Conservation (phyloP, 345 rosid genomes). For the Aurinia saxatilis region DNA sequence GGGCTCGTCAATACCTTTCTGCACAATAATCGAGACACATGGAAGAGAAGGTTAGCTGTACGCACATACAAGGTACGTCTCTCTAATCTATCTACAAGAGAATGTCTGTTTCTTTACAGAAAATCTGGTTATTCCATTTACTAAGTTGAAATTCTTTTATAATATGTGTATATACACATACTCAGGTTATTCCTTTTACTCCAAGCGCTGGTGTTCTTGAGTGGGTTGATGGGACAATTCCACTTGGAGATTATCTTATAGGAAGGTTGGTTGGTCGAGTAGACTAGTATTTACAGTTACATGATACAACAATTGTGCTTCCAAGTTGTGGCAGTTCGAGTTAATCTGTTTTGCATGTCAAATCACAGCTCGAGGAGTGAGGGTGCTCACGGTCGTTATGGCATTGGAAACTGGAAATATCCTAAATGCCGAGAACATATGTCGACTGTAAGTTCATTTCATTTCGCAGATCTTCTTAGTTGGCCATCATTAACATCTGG, state of each 20-base stretch:
- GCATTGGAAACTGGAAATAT: conserved; percentile 76
- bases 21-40: conserved; percentile 70
- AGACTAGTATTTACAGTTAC: conserved; percentile 3
- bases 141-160: neutral
- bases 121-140: conserved; percentile 7
- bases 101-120: neutral
- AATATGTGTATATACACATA: neutral
- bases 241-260: conserved; percentile 89
- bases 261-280: conserved; percentile 74
- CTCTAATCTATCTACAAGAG: conserved; percentile 5
- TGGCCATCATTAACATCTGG: conserved; percentile 9
- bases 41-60: conserved; percentile 83
- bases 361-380: conserved; percentile 69
- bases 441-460: conserved; percentile 50
- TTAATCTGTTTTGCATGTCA: conserved; percentile 4
- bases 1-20: conserved; percentile 88
- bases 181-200: conserved; percentile 90
- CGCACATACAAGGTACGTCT: conserved; percentile 83
- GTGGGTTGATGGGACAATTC: conserved; percentile 96
- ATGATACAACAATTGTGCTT: neutral
- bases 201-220: conserved; percentile 99
- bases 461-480: conserved; percentile 8
- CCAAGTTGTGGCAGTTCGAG: neutral
- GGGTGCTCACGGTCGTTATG: conserved; percentile 91
- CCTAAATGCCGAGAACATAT: conserved; percentile 76